Evolutionary conservation across 192 early-diverging fungal genomes (phyloP), one percentile per base, ranked within the genome.

Genomic region (Coemansia sp.): DNA sequence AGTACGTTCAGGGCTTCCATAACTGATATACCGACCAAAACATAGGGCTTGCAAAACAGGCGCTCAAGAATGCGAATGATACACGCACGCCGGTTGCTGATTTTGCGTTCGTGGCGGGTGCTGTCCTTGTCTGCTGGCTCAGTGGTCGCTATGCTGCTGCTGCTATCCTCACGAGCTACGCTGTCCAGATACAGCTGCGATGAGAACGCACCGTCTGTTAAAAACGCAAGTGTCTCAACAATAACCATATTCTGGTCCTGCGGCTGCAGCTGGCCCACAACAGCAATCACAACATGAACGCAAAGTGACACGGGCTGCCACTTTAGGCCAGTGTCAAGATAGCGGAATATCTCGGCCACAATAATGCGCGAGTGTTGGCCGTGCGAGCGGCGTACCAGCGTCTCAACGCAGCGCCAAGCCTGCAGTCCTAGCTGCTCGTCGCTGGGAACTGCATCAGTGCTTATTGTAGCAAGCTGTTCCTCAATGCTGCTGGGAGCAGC

Each of bases 221-320:
- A 46, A 9, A 80, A 57, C 37, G 69, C 62, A 50, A 81, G 61
- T 2, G 61, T 73, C 34, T 75, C 73, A 52, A 81, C 69, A 49
- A 81, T 75, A 31, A 81, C 78, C 72, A 81, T 81, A 58, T 81
- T 81, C 47, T 75, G 78, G 62, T 69, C 69, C 65, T 75, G 72
- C 14, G 70, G 57, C 57, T 81, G 69, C 28, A 80, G 68, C 42
- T 72, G 66, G 38, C 58, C 57, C 17, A 79, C 75, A 7, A 60
- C 68, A 9, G 56, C 44, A 5, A 62, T 53, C 22, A 72, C 66
- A 21, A 74, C 34, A n/a, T 57, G 62, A 19, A 71, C 72, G 61
- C 72, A 75, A 4, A 65, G 66, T 8, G 59, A 25, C 20, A 62
- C 53, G 5, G 74, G 74, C 55, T 67, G 74, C 69, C 72, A 72